Evolutionary conservation across 257 asterid genomes (phyloP), one percentile per base, ranked within the genome.

Genomic region (Solanum bulbocastanum): DNA sequence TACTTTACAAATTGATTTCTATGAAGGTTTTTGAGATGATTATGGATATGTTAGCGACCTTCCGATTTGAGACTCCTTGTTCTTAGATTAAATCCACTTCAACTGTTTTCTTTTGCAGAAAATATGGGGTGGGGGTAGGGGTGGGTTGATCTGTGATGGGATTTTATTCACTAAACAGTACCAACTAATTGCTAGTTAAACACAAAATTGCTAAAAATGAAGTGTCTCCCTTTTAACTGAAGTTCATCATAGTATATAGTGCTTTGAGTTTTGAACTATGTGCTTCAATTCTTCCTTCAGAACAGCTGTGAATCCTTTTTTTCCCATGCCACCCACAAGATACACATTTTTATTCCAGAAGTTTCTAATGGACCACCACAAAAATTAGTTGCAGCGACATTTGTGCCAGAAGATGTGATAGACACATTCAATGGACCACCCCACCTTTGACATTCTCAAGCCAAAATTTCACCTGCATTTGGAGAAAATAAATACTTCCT

Each of bases 361-460:
- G 39, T 79, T 60, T 44, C 16, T 42, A 65, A 96, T 96, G 76
- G 98, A 96, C 87, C 97, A 98, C 91, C 95, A 87, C 71, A 62
- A 25, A 98, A 90, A 91, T 94, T 97, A 91, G 90, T 91, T 88
- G 96, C 87, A 75, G 95, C 93, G 72, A 94, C 91, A 92, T 92
- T 95, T 84, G 95, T 58, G 89, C 92, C 90, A 27, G 91, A 81
- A 73, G 98, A 90, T 37, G 93, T 87, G 87, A 93, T 98, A 87
- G 95, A 88, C 36, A 89, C 92, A 91, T 91, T 93, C 87, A 96
- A 88, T 25, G 98, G 93, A 86, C 96, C 94, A 71, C 95, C 95
- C 96, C 10, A 62, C 92, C 94, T 90, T 92, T 96, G 86, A 98
- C 96, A 92, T 93, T 97, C 87, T 89, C 94, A 71, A 97, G 93